These are phyloP conservation scores for Alternaria gaisen DNA, from an alignment of 2,329 filamentous ascomycete genomes.

Conservation along the genomic window DNA sequence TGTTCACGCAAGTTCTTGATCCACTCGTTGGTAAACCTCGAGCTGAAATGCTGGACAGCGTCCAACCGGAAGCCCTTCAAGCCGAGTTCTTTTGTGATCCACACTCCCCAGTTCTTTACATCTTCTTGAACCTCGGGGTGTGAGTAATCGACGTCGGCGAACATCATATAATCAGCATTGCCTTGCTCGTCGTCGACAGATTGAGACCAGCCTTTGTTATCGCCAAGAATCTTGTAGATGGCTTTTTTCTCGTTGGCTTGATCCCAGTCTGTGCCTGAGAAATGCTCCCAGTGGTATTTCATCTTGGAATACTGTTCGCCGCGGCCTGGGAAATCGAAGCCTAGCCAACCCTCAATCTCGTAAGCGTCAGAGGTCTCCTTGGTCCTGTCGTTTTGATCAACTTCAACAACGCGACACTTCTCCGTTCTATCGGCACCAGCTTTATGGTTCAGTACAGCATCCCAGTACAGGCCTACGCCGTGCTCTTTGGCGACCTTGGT, in stretches of 20 bases:
- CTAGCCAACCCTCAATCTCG: slow-evolving; percentile 73
- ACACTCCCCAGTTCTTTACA: slow-evolving; percentile 70
- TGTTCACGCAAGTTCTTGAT: slow-evolving; percentile 62
- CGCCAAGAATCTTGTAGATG: slow-evolving; percentile 72
- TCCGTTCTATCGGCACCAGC: slow-evolving; percentile 73
- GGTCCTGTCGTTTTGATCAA: slow-evolving; percentile 67
- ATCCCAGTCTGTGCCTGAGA: slow-evolving; percentile 74
- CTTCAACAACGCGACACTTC: slow-evolving; percentile 69
- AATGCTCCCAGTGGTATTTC: slow-evolving; percentile 74
- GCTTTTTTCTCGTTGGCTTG: slow-evolving; percentile 64
- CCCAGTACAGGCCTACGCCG: slow-evolving; percentile 70
- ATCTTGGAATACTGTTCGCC: slow-evolving; percentile 66
- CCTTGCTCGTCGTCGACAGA: slow-evolving; percentile 71
- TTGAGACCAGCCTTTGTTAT: slow-evolving; percentile 70
- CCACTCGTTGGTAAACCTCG: slow-evolving; percentile 72
- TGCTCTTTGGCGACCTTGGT: slow-evolving; percentile 60
- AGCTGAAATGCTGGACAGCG: slow-evolving; percentile 76
- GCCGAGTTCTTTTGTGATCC: slow-evolving; percentile 69
- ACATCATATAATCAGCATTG: slow-evolving; percentile 76
- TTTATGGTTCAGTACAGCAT: slow-evolving; percentile 77
- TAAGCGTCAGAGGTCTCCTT: slow-evolving; percentile 63
- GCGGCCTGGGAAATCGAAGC: slow-evolving; percentile 71
- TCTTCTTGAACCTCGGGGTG: slow-evolving; percentile 68
- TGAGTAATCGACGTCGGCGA: slow-evolving; percentile 72
- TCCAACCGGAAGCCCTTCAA: slow-evolving; percentile 75